A percentile compares a stretch with the other conserved stretches of the same genome.
These are phyloP conservation scores for Leucosporidium creatinivorum DNA, from an alignment of 768 basidiomycete genomes.

Conservation along the genomic window DNA sequence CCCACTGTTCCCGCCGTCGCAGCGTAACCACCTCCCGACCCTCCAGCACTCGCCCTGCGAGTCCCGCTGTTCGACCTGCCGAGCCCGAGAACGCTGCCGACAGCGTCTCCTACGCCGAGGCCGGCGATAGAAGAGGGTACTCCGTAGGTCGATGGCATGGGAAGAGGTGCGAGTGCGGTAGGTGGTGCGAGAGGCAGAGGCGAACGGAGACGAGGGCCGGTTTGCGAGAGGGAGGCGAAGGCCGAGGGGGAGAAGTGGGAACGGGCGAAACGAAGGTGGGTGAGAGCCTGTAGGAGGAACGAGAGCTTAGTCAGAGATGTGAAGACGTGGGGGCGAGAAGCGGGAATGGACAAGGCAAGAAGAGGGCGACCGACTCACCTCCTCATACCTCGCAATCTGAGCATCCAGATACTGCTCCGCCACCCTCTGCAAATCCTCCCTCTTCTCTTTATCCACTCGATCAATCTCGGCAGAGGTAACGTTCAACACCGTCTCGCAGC, in stretches of 20 bases:
- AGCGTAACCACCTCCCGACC: not conserved
- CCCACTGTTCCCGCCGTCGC: not conserved
- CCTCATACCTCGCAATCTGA: conserved; percentile 68
- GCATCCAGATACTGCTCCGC: conserved; percentile 66
- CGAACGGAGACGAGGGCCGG: conserved; percentile 29
- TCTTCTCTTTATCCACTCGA: conserved; percentile 65
- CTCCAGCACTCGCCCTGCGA: not conserved
- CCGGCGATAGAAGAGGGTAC: conserved; percentile 5
- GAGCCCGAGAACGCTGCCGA: conserved; percentile 1
- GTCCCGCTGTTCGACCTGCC: not conserved
- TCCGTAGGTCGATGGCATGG: not conserved
- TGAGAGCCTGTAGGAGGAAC: conserved; percentile 48
- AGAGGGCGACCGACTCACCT: conserved; percentile 43
- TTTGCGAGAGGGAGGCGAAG: conserved; percentile 46
- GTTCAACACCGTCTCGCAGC: conserved; percentile 82
- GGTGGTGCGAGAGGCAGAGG: conserved; percentile 7
- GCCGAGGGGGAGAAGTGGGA: conserved; percentile 50
- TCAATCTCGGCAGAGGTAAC: conserved; percentile 84
- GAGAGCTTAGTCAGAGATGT: not conserved
- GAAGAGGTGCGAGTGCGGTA: not conserved
- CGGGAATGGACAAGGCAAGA: not conserved
- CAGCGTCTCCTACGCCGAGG: conserved; percentile 2
- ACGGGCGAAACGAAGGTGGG: conserved; percentile 55
- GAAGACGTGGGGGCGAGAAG: not conserved
- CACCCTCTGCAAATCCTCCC: conserved; percentile 58